A percentile compares a stretch with the other conserved stretches of the same genome.
phyloP scores from a whole-genome alignment of 1,284 basidiomycete species.

The Pseudozyma sp. region DNA sequence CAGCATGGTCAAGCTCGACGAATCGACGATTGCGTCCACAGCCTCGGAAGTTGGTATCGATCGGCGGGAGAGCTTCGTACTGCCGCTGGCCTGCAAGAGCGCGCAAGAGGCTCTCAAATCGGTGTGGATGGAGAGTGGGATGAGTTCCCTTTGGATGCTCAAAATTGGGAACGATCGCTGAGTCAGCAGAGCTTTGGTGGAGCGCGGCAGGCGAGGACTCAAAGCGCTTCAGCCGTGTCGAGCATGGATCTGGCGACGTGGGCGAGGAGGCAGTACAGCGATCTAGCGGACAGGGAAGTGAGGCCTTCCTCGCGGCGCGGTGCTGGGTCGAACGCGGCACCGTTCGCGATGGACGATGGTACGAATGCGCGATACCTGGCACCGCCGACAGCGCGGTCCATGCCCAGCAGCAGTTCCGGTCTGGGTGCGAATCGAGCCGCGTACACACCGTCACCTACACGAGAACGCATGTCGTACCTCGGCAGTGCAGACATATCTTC shows the following conservation, averaged over 20 bases:
- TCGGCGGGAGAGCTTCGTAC: slow-evolving; percentile 27
- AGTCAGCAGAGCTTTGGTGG: slow-evolving; percentile 31
- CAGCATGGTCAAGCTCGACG: slow-evolving; percentile 23
- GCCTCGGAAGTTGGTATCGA: slow-evolving; percentile 46
- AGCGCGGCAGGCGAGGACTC: slow-evolving; percentile 12
- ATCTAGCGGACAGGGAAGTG: background rate
- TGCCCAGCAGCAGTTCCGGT: slow-evolving; percentile 21
- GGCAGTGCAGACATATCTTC: background rate
- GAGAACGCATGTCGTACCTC: slow-evolving; percentile 20
- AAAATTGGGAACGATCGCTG: slow-evolving; percentile 42
- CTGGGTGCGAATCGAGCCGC: background rate
- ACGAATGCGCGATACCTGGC: slow-evolving; percentile 12
- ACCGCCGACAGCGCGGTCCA: slow-evolving; percentile 31
- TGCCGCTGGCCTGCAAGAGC: background rate
- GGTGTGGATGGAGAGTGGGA: slow-evolving; percentile 52
- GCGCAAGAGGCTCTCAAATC: slow-evolving; percentile 26
- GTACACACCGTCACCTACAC: slow-evolving; percentile 14
- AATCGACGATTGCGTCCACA: slow-evolving; percentile 41
- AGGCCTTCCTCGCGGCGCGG: background rate
- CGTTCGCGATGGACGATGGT: slow-evolving; percentile 1
- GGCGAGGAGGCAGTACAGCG: slow-evolving; percentile 19
- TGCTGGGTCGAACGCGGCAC: background rate
- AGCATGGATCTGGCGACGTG: slow-evolving; percentile 23
- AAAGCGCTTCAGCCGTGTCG: slow-evolving; percentile 24
- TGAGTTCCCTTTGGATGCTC: slow-evolving; percentile 47